phyloP scores from a whole-genome alignment of 306 rosid genomes.

The Fragaria vesca region DNA sequence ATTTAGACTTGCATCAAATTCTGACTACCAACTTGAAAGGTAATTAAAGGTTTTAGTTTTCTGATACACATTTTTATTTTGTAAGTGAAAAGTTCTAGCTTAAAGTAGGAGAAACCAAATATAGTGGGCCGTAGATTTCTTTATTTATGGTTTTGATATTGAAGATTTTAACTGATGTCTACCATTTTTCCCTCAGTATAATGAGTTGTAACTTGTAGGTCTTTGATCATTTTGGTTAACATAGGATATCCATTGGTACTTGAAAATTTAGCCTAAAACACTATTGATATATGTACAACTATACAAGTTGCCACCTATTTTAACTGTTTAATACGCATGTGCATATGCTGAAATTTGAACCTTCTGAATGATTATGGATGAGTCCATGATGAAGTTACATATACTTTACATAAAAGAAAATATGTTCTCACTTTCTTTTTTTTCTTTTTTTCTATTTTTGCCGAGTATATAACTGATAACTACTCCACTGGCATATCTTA shows the following conservation, averaged over 20 bases:
- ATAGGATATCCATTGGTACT: background rate
- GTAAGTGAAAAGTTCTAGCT: background rate
- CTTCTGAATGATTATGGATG: background rate
- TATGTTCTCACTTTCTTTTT: background rate
- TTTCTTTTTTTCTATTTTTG: background rate
- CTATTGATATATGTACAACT: background rate
- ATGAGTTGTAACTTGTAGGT: background rate
- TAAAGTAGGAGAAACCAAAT: background rate
- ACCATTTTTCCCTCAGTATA: background rate
- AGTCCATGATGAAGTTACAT: background rate
- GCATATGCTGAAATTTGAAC: background rate
- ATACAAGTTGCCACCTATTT: background rate
- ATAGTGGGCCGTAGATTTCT: background rate
- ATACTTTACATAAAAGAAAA: background rate
- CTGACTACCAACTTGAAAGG: conserved; percentile 85
- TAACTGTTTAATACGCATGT: background rate
- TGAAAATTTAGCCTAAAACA: background rate
- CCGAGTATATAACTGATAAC: conserved; percentile 16
- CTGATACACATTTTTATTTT: background rate
- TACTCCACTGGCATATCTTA: conserved; percentile 19
- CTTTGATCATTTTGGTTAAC: background rate
- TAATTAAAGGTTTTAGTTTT: conserved; percentile 28
- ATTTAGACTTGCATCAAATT: conserved; percentile 67
- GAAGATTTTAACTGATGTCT: background rate
- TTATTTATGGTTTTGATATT: background rate